These are phyloP conservation scores for Obelidium mucronatum DNA, from an alignment of 192 early-diverging fungal genomes.

Conservation along the genomic window DNA sequence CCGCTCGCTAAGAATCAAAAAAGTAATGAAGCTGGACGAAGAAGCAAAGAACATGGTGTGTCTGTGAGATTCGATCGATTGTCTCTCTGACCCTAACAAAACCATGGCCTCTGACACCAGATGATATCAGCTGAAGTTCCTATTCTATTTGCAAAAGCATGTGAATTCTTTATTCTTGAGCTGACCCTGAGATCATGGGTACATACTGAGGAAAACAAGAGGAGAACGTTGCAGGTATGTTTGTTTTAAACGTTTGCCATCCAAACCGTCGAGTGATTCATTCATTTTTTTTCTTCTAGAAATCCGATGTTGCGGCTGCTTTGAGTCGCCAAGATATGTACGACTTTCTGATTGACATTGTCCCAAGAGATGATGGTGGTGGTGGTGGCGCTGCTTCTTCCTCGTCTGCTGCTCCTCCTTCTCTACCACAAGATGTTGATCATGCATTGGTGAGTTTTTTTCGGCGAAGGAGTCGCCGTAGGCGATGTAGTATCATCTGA, in stretches of 20 bases:
- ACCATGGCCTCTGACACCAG: slow-evolving; percentile 40
- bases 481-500: too few relatives aligned
- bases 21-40: slow-evolving; percentile 98
- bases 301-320: slow-evolving; percentile 88
- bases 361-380: slow-evolving; percentile 81
- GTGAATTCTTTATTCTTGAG: slow-evolving; percentile 97
- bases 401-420: neutral
- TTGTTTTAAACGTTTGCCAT: slow-evolving; percentile 12
- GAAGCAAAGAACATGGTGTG: slow-evolving; percentile 82
- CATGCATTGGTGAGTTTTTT: too few relatives aligned
- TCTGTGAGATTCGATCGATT: slow-evolving; percentile 1
- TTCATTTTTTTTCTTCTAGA: slow-evolving; percentile 27
- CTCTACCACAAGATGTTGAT: too few relatives aligned
- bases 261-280: neutral
- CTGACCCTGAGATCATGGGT: slow-evolving; percentile 78
- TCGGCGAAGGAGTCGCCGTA: too few relatives aligned
- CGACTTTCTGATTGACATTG: slow-evolving; percentile 98
- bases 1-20: slow-evolving; percentile 96
- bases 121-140: slow-evolving; percentile 86
- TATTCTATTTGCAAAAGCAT: slow-evolving; percentile 94
- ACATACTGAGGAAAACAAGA: slow-evolving; percentile 95
- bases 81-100: neutral
- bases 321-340: slow-evolving; percentile 92
- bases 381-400: slow-evolving; percentile 28
- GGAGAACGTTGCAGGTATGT: slow-evolving; percentile 83